Percentiles rank a stretch among this genome's conserved stretches.
Evolutionary conservation across 2,329 filamentous ascomycete genomes (phyloP).

Genomic region (Pseudogymnoascus sp.): DNA sequence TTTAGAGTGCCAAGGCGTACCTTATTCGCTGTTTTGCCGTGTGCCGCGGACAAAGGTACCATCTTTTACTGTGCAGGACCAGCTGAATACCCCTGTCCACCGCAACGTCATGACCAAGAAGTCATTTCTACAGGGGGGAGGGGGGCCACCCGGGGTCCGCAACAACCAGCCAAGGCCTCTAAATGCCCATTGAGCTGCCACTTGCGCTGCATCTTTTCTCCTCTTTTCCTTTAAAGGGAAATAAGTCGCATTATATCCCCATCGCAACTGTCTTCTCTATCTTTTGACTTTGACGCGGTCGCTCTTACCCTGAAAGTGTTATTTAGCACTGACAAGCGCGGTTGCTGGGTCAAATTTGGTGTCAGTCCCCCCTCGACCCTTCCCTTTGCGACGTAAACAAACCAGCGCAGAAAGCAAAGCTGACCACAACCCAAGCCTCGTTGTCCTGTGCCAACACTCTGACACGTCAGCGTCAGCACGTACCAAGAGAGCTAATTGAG

Average conservation of each 20-base stretch:
- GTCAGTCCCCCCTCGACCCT: background rate
- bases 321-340: background rate
- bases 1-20: conserved; percentile 5
- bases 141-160: background rate
- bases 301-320: background rate
- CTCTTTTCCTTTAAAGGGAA: background rate
- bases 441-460: background rate
- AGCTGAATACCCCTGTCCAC: background rate
- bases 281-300: background rate
- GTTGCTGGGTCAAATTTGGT: conserved; percentile 2
- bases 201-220: background rate
- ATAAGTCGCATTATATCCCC: background rate
- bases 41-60: background rate
- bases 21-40: conserved; percentile 3
- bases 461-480: background rate
- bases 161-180: background rate
- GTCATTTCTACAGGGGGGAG: background rate
- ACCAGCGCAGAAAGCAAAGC: background rate
- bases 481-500: background rate
- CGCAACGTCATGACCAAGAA: conserved; percentile 3
- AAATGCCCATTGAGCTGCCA: background rate
- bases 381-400: conserved; percentile 1
- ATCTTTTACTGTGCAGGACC: background rate
- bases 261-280: background rate
- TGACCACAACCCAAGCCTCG: background rate